phyloP scores from a whole-genome alignment of 306 rosid genomes.

The Hippophae tibetana region DNA sequence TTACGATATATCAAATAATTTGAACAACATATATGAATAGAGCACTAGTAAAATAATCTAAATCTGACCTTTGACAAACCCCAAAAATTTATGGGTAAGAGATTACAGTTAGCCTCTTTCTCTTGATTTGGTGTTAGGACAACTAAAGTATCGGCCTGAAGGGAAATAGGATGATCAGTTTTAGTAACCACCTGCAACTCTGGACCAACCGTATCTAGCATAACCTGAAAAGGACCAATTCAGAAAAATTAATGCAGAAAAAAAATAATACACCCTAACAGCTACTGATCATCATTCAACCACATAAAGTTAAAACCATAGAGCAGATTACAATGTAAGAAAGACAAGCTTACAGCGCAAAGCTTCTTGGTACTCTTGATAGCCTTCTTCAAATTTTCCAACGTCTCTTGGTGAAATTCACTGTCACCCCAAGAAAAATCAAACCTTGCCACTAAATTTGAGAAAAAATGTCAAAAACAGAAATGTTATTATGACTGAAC shows the following conservation, averaged over 20 bases:
- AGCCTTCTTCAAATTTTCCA: slow-evolving; percentile 61
- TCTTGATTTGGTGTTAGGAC: slow-evolving; percentile 73
- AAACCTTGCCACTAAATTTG: slow-evolving; percentile 63
- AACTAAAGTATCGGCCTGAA: slow-evolving; percentile 52
- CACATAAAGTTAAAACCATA: background rate
- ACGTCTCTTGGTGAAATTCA: slow-evolving; percentile 73
- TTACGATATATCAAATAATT: background rate
- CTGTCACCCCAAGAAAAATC: slow-evolving; percentile 81
- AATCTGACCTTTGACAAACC: slow-evolving; percentile 66
- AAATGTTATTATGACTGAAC: background rate
- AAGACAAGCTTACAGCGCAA: slow-evolving; percentile 50
- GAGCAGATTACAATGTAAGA: slow-evolving; percentile 2
- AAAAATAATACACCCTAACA: background rate
- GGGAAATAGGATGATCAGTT: slow-evolving; percentile 53
- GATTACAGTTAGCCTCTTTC: slow-evolving; percentile 58
- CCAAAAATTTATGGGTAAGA: slow-evolving; percentile 64
- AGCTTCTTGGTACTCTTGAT: slow-evolving; percentile 54
- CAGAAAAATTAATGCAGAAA: slow-evolving; percentile 3
- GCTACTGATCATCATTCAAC: background rate
- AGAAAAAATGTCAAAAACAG: slow-evolving; percentile 8
- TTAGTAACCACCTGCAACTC: slow-evolving; percentile 73
- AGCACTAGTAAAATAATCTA: background rate
- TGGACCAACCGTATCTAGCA: slow-evolving; percentile 87
- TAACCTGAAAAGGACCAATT: slow-evolving; percentile 45
- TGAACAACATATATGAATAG: background rate